Conservation (phyloP, 495 filamentous ascomycete genomes). For the Aspergillus mulundensis region DNA sequence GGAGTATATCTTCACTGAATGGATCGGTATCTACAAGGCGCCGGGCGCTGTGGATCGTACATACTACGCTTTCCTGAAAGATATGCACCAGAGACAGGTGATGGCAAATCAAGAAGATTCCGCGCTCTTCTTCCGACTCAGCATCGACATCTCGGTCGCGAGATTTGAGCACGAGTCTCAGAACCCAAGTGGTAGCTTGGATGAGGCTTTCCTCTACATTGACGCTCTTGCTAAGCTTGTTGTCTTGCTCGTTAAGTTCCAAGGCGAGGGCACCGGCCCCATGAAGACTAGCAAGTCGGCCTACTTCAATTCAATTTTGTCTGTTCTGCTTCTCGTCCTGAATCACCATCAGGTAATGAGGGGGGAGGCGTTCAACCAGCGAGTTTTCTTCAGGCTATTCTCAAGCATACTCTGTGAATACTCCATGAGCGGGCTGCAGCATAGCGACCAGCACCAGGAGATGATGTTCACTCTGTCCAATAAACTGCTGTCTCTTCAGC, state of each 20-base stretch:
- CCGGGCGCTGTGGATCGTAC: slow-evolving; percentile 66
- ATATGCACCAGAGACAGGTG: slow-evolving; percentile 68
- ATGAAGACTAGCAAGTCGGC: slow-evolving; percentile 55
- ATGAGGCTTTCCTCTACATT: slow-evolving; percentile 68
- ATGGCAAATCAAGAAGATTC: slow-evolving; percentile 70
- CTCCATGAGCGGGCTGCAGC: slow-evolving; percentile 39
- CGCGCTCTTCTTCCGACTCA: slow-evolving; percentile 71
- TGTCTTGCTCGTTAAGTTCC: slow-evolving; percentile 65
- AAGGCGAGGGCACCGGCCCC: slow-evolving; percentile 56
- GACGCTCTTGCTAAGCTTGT: slow-evolving; percentile 89
- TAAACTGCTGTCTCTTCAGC: slow-evolving; percentile 71
- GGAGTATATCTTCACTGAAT: slow-evolving; percentile 93
- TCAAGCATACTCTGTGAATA: slow-evolving; percentile 77
- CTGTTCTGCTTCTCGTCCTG: slow-evolving; percentile 71
- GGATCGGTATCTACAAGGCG: slow-evolving; percentile 78
- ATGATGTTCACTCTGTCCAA: slow-evolving; percentile 69
- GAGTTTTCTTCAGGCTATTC: slow-evolving; percentile 88
- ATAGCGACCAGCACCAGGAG: slow-evolving; percentile 57
- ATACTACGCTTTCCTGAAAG: slow-evolving; percentile 72
- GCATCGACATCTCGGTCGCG: slow-evolving; percentile 73
- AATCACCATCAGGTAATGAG: slow-evolving; percentile 80
- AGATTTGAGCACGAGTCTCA: slow-evolving; percentile 65
- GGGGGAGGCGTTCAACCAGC: slow-evolving; percentile 77
- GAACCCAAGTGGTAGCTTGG: slow-evolving; percentile 56
- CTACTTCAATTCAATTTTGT: slow-evolving; percentile 71